These are phyloP conservation scores for Sphagnum tenellum DNA, from an alignment of 225 moss, liverwort and hornwort genomes.

Conservation along the genomic window DNA sequence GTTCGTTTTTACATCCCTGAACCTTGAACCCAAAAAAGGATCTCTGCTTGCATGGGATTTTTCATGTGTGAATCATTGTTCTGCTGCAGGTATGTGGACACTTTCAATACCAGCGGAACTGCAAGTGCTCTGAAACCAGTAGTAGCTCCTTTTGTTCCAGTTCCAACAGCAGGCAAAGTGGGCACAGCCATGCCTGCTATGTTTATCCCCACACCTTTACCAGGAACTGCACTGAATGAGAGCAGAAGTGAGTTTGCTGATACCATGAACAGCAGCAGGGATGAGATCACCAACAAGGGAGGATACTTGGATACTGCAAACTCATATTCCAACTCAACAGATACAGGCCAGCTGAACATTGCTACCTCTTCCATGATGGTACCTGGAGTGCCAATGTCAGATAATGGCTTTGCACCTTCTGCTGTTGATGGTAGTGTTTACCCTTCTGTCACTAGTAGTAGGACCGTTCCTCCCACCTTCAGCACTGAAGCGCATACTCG, in stretches of 20 bases:
- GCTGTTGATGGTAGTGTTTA: too few species aligned
- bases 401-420: slow-evolving; percentile 19
- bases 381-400: slow-evolving; percentile 29
- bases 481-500: slow-evolving; percentile 58
- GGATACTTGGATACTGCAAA: slow-evolving; percentile 13
- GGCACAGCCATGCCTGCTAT: slow-evolving; percentile 51
- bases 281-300: slow-evolving; percentile 27
- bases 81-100: slow-evolving; percentile 81
- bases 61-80: too few species aligned
- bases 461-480: slow-evolving; percentile 6
- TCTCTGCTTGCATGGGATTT: too few species aligned
- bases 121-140: slow-evolving; percentile 44
- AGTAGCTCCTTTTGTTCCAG: slow-evolving; percentile 55
- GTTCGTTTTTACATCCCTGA: too few species aligned
- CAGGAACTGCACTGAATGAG: slow-evolving; percentile 15
- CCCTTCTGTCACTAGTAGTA: slow-evolving; percentile 4
- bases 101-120: slow-evolving; percentile 67
- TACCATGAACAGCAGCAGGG: slow-evolving; percentile 30
- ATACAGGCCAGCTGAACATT: slow-evolving; percentile 13
- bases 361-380: neutral
- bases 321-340: slow-evolving; percentile 18
- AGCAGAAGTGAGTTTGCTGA: slow-evolving; percentile 31
- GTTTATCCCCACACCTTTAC: slow-evolving; percentile 56
- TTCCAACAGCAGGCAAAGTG: slow-evolving; percentile 33
- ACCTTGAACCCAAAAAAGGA: too few species aligned